These are phyloP conservation scores for Cordyceps sp. DNA, from an alignment of 2,329 filamentous ascomycete species.

Conservation along the genomic window DNA sequence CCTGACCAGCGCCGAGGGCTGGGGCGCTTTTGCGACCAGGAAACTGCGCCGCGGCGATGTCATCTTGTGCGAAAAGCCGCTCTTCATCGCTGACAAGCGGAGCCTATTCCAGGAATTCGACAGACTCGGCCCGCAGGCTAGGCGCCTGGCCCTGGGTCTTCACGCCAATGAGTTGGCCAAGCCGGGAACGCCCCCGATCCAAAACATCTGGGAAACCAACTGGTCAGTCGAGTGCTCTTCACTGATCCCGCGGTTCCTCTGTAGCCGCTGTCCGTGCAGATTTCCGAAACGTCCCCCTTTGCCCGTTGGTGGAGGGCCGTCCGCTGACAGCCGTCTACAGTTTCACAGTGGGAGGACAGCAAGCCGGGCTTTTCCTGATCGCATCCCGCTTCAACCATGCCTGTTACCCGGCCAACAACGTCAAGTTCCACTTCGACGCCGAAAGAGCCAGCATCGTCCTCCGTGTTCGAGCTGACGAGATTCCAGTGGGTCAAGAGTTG, in stretches of 20 bases:
- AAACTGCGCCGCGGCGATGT: slow-evolving; percentile 19
- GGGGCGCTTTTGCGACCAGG: slow-evolving; percentile 27
- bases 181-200: slow-evolving; percentile 11
- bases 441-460: slow-evolving; percentile 21
- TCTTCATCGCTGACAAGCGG: slow-evolving; percentile 16
- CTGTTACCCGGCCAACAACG: slow-evolving; percentile 24
- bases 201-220: slow-evolving; percentile 28
- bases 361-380: slow-evolving; percentile 28
- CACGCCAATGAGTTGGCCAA: slow-evolving; percentile 15
- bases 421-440: slow-evolving; percentile 25
- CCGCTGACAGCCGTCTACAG: slow-evolving; percentile 4
- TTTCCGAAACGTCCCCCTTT: too few species aligned
- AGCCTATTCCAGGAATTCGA: slow-evolving; percentile 19
- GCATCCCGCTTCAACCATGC: slow-evolving; percentile 43
- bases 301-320: neutral
- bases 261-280: too few species aligned
- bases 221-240: slow-evolving; percentile 17
- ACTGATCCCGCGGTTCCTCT: neutral
- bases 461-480: slow-evolving; percentile 14
- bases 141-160: slow-evolving; percentile 19
- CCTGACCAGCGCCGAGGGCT: too few species aligned
- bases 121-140: slow-evolving; percentile 13
- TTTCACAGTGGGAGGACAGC: slow-evolving; percentile 9
- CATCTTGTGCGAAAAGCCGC: slow-evolving; percentile 27
- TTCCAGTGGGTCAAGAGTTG: slow-evolving; percentile 29